phyloP scores from a whole-genome alignment of 1,284 basidiomycete species.

The Tylopilus sp. region DNA sequence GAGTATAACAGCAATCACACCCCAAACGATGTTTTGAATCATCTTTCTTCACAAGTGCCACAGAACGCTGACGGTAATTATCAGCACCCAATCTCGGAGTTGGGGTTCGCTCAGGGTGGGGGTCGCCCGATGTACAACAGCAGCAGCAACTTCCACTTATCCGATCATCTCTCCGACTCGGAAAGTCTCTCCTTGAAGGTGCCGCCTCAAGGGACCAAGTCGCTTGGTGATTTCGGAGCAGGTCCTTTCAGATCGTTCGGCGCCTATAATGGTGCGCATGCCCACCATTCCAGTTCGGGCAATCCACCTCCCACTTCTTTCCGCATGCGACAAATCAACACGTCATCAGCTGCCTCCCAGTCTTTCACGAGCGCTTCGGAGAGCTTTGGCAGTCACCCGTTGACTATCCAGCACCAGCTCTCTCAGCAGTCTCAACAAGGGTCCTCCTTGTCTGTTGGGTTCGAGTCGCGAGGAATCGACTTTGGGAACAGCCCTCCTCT shows the following conservation, averaged over 20 bases:
- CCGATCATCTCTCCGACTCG: slow-evolving; percentile 40
- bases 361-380: slow-evolving; percentile 26
- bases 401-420: slow-evolving; percentile 35
- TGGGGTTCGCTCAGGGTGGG: slow-evolving; percentile 28
- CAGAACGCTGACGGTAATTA: slow-evolving; percentile 33
- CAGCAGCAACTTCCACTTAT: slow-evolving; percentile 36
- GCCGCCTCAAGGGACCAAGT: slow-evolving; percentile 39
- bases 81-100: slow-evolving; percentile 35
- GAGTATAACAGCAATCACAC: slow-evolving; percentile 33
- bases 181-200: slow-evolving; percentile 39
- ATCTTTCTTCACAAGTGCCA: slow-evolving; percentile 35
- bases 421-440: slow-evolving; percentile 38
- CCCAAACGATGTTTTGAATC: slow-evolving; percentile 35
- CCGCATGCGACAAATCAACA: slow-evolving; percentile 32
- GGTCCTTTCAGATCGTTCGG: slow-evolving; percentile 35
- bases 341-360: slow-evolving; percentile 22
- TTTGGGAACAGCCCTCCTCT: slow-evolving; percentile 31
- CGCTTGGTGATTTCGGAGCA: slow-evolving; percentile 38
- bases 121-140: slow-evolving; percentile 47
- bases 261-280: slow-evolving; percentile 33
- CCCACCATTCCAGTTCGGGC: slow-evolving; percentile 19
- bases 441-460: slow-evolving; percentile 22
- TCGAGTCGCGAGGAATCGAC: slow-evolving; percentile 32
- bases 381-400: slow-evolving; percentile 23
- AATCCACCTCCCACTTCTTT: slow-evolving; percentile 32